These are phyloP conservation scores for Cyclotella cryptica DNA, from an alignment of 108 stramenopile species.

Conservation along the genomic window DNA sequence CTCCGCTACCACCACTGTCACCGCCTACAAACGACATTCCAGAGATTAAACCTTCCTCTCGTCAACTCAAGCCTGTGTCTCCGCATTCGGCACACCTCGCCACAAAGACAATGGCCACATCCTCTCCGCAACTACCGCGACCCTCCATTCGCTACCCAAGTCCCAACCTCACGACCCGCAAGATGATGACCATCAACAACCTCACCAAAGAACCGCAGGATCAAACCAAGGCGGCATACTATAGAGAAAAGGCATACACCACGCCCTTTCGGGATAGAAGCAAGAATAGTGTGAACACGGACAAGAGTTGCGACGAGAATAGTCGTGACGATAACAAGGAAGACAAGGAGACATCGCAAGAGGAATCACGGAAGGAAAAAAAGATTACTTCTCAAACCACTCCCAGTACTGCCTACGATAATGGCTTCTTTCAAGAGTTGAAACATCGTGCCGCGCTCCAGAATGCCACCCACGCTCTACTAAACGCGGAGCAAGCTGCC, in stretches of 20 bases:
- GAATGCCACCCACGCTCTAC: neutral
- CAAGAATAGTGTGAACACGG: neutral
- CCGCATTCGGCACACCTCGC: no score
- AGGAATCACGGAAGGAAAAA: neutral
- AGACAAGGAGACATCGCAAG: no score
- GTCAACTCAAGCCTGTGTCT: no score
- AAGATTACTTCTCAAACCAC: neutral
- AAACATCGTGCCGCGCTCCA: neutral
- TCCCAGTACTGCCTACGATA: neutral
- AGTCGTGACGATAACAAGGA: neutral
- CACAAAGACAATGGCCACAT: no score
- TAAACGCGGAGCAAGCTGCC: neutral
- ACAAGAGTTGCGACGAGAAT: no score
- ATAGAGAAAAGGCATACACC: slow-evolving; percentile 1
- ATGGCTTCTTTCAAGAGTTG: slow-evolving; percentile 7
- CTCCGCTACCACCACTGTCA: no score
- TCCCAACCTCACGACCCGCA: neutral
- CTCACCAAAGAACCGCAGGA: slow-evolving; percentile 2
- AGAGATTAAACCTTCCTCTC: no score
- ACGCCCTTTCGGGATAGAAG: neutral
- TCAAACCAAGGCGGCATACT: neutral
- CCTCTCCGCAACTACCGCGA: neutral
- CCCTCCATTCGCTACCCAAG: neutral
- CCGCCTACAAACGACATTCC: no score
- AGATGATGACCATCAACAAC: neutral